Conservation (phyloP, 768 basidiomycete genomes). For the Tylopilus plumbeoviolaceoides region DNA sequence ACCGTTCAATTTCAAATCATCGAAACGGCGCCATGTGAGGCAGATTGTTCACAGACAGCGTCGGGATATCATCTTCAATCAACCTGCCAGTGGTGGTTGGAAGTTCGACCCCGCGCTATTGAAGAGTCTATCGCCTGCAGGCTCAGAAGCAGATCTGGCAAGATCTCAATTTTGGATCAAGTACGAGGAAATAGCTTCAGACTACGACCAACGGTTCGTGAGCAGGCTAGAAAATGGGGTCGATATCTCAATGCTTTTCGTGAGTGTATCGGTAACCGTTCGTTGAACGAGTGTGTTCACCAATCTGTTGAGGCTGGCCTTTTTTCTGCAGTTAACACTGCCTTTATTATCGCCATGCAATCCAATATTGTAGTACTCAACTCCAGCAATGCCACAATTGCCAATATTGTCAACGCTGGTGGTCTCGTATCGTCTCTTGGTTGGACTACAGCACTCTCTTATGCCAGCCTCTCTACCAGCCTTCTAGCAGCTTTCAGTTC, state of each 20-base stretch:
- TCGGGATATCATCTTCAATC: too few relatives aligned
- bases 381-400: background rate
- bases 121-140: background rate
- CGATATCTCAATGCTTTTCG: background rate
- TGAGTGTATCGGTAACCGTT: background rate
- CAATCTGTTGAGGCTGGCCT: background rate
- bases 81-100: background rate
- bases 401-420: background rate
- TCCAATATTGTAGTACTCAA: background rate
- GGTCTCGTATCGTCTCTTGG: background rate
- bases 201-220: background rate
- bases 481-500: background rate
- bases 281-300: background rate
- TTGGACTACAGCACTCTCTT: background rate
- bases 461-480: background rate
- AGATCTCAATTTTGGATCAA: background rate
- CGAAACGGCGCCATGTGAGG: too few relatives aligned
- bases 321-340: background rate
- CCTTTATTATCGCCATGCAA: background rate
- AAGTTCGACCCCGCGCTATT: background rate
- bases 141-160: background rate
- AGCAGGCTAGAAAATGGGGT: background rate
- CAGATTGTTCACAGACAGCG: too few relatives aligned
- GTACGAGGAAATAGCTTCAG: background rate
- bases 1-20: too few relatives aligned